A percentile compares a stretch with the other conserved stretches of the same genome.
phyloP scores from a whole-genome alignment of 768 basidiomycete genomes.

The Suillus luteus region DNA sequence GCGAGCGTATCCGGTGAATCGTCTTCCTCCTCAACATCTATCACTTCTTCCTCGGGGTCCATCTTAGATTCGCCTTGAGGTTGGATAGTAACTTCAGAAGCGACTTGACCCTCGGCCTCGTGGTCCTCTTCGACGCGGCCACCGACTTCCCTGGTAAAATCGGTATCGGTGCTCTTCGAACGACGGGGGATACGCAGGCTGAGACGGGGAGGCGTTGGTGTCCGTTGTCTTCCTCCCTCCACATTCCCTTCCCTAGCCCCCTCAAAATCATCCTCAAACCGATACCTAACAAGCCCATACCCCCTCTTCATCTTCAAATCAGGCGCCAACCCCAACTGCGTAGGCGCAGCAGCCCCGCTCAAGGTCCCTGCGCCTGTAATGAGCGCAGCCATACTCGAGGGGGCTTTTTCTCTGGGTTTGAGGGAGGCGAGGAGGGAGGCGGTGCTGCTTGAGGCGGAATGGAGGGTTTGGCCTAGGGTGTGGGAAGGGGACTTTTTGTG shows the following conservation, averaged over 20 bases:
- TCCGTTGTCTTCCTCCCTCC: not conserved
- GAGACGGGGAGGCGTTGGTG: conserved; percentile 1
- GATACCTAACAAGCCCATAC: conserved; percentile 65
- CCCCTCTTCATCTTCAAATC: conserved; percentile 54
- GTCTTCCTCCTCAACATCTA: not conserved
- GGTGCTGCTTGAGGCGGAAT: conserved; percentile 23
- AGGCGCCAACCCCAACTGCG: conserved; percentile 49
- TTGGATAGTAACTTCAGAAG: not conserved
- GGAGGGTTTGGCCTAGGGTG: conserved; percentile 22
- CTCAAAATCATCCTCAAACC: conserved; percentile 9
- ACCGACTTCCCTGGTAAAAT: conserved; percentile 3
- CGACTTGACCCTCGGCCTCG: conserved; percentile 15
- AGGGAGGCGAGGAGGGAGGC: conserved; percentile 25
- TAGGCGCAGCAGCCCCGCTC: conserved; percentile 60
- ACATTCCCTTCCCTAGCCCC: not conserved
- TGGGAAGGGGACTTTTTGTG: conserved; percentile 1
- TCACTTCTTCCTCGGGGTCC: not conserved
- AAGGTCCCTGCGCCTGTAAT: conserved; percentile 71
- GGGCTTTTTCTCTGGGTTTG: conserved; percentile 15
- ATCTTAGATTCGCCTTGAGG: not conserved
- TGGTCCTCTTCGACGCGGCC: conserved; percentile 6
- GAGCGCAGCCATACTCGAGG: conserved; percentile 50
- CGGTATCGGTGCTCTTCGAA: conserved; percentile 18
- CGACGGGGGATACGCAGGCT: conserved; percentile 14
- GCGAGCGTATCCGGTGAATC: conserved; percentile 19